Conservation (phyloP, 2,329 filamentous ascomycete genomes). For the Cytospora chrysosperma region DNA sequence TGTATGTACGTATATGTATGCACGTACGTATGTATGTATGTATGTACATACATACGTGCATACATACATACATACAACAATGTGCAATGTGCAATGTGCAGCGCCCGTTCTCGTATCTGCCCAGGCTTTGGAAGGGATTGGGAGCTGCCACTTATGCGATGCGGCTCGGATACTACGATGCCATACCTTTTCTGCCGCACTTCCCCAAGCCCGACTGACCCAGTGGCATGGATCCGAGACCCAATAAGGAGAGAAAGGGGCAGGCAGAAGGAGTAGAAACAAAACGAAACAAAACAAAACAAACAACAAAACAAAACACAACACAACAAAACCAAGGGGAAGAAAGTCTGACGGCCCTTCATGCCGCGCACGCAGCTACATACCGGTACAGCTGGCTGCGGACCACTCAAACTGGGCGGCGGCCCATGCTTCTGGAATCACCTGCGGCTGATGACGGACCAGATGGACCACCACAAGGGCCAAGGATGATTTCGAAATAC, state of each 20-base stretch:
- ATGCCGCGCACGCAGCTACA: not conserved
- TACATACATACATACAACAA: not conserved
- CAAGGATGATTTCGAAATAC: slow-evolving; percentile 16
- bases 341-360: too few species aligned
- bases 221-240: slow-evolving; percentile 23
- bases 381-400: not conserved
- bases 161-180: not conserved
- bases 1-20: not conserved
- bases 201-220: slow-evolving; percentile 21
- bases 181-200: slow-evolving; percentile 9
- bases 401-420: not conserved
- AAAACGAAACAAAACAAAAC: too few species aligned
- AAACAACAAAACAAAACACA: too few species aligned
- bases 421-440: slow-evolving; percentile 6
- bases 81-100: slow-evolving; percentile 10
- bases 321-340: too few species aligned
- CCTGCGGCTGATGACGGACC: slow-evolving; percentile 15
- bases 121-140: slow-evolving; percentile 5
- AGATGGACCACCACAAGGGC: not conserved
- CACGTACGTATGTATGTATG: not conserved
- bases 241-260: slow-evolving; percentile 7
- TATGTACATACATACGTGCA: not conserved
- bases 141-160: slow-evolving; percentile 6
- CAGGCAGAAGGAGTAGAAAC: slow-evolving; percentile 1
- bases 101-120: not conserved